Evolutionary conservation across 441 rosid species (phyloP).

Genomic region (Gossypium laxum): DNA sequence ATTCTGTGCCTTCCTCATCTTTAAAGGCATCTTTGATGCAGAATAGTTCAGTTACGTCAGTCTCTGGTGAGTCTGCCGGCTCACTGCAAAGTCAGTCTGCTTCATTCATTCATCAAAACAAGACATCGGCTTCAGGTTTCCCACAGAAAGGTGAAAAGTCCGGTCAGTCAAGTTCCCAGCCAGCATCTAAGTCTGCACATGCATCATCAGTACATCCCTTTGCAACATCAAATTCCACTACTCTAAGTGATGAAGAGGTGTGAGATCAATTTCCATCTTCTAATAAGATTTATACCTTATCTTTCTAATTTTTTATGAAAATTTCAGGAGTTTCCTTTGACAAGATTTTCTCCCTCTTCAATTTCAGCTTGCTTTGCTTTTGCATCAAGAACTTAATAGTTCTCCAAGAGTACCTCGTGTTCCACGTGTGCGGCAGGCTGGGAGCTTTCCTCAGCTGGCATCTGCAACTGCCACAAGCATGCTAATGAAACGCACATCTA

Average conservation of each 20-base stretch:
- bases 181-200: conserved; percentile 40
- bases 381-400: conserved; percentile 97
- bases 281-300: background rate
- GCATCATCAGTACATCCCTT: conserved; percentile 33
- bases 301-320: background rate
- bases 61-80: conserved; percentile 34
- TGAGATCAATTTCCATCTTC: conserved; percentile 13
- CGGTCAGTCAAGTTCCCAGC: conserved; percentile 33
- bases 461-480: conserved; percentile 60
- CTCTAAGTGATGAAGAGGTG: conserved; percentile 92
- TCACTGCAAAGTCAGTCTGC: conserved; percentile 28
- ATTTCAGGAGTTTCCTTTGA: background rate
- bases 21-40: conserved; percentile 35
- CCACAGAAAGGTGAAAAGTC: conserved; percentile 48
- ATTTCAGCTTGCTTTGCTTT: conserved; percentile 80
- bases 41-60: conserved; percentile 23
- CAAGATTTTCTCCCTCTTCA: background rate
- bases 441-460: conserved; percentile 63
- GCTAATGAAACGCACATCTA: conserved; percentile 58
- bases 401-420: conserved; percentile 96
- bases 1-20: conserved; percentile 30
- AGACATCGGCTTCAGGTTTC: conserved; percentile 32
- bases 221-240: conserved; percentile 32
- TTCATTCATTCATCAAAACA: conserved; percentile 33
- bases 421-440: conserved; percentile 81